Conservation (phyloP, 2,329 filamentous ascomycete species). For the Pseudogymnoascus sp. region DNA sequence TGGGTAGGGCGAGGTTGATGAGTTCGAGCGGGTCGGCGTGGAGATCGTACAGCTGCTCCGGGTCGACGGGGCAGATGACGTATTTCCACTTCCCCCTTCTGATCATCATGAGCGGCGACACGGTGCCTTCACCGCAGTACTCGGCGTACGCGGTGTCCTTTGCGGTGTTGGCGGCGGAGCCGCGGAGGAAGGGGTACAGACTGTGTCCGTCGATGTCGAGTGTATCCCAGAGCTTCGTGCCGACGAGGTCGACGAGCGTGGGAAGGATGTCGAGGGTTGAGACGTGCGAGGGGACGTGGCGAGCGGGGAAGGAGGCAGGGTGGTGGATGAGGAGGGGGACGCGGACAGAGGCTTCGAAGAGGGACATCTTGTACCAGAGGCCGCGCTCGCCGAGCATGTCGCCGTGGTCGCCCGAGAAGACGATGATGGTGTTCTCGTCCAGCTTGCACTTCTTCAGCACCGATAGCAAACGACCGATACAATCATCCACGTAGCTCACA, state of each 20-base stretch:
- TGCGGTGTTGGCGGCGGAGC: slow-evolving; percentile 40
- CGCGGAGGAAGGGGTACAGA: slow-evolving; percentile 68
- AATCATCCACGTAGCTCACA: slow-evolving; percentile 89
- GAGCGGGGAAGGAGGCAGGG: slow-evolving; percentile 65
- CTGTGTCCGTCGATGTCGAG: slow-evolving; percentile 84
- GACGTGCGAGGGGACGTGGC: slow-evolving; percentile 72
- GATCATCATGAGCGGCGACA: slow-evolving; percentile 91
- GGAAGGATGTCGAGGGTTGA: slow-evolving; percentile 87
- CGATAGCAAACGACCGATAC: slow-evolving; percentile 72
- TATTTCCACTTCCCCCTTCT: slow-evolving; percentile 85
- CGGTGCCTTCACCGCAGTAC: slow-evolving; percentile 88
- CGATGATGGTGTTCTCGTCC: slow-evolving; percentile 77
- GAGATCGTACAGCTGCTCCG: slow-evolving; percentile 78
- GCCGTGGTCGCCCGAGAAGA: slow-evolving; percentile 90
- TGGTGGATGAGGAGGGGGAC: slow-evolving; percentile 82
- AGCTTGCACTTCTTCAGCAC: slow-evolving; percentile 73
- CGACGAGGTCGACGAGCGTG: slow-evolving; percentile 76
- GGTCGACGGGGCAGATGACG: slow-evolving; percentile 74
- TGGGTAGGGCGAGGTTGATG: slow-evolving; percentile 50
- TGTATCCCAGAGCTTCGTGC: slow-evolving; percentile 56
- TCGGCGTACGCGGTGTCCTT: slow-evolving; percentile 89
- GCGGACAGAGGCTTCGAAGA: slow-evolving; percentile 84
- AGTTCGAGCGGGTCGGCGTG: slow-evolving; percentile 66
- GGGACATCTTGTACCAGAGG: slow-evolving; percentile 97
- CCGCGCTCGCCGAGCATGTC: slow-evolving; percentile 93